Evolutionary conservation across 441 rosid species (phyloP).

Genomic region (Populus hybrid): DNA sequence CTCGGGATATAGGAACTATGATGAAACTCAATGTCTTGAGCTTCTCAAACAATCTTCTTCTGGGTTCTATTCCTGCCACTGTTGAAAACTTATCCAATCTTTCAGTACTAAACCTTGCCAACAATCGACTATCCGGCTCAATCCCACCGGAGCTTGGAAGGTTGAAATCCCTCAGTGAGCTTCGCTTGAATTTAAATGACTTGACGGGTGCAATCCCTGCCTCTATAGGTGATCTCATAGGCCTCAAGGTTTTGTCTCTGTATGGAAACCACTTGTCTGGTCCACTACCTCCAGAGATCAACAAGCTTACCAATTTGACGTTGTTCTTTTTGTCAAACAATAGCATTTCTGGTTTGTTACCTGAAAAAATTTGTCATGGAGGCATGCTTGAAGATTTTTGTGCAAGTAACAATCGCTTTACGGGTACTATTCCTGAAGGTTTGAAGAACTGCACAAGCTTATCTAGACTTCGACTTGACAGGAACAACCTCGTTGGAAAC

Average conservation of each 20-base stretch:
- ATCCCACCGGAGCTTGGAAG: constrained; percentile 23
- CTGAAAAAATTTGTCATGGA: constrained; percentile 28
- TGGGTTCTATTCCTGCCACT: constrained; percentile 21
- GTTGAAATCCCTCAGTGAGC: constrained; percentile 14
- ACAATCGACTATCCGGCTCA: constrained; percentile 14
- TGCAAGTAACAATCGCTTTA: constrained; percentile 26
- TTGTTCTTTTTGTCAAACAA: constrained; percentile 15
- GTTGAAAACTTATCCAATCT: constrained; percentile 25
- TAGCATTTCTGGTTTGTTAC: constrained; percentile 26
- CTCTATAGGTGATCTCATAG: constrained; percentile 26
- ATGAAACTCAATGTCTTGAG: constrained; percentile 7
- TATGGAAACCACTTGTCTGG: constrained; percentile 27
- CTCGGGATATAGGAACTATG: constrained; percentile 19
- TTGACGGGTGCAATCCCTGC: constrained; percentile 26
- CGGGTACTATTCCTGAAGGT: constrained; percentile 29
- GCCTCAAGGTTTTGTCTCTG: constrained; percentile 20
- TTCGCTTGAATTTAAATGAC: constrained; percentile 18
- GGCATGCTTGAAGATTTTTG: constrained; percentile 21
- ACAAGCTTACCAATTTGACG: constrained; percentile 21
- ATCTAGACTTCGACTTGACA: constrained; percentile 25
- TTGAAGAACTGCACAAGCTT: constrained; percentile 36
- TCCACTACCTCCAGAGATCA: constrained; percentile 25
- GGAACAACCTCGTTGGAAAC: constrained; percentile 31
- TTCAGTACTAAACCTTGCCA: background rate
- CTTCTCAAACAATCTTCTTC: constrained; percentile 18